Evolutionary conservation across 2,329 filamentous ascomycete genomes (phyloP).

Genomic region (Colletotrichum agaves): DNA sequence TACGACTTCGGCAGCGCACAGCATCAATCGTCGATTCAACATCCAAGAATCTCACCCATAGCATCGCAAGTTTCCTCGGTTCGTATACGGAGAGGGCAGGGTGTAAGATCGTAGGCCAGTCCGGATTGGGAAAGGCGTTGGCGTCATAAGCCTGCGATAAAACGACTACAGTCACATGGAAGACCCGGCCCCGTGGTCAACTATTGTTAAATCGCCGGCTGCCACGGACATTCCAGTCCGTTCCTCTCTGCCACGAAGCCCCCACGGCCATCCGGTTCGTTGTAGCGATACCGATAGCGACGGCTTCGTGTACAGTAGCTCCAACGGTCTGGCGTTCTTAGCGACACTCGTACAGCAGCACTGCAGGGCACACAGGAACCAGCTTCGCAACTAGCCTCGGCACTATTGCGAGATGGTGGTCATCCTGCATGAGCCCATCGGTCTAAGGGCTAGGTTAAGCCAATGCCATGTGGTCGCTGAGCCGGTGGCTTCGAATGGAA

Average conservation of each 20-base stretch:
- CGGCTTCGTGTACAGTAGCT: slow-evolving; percentile 2
- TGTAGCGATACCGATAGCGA: neutral
- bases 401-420: neutral
- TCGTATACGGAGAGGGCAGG: neutral
- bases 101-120: slow-evolving; percentile 12
- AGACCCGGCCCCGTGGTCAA: slow-evolving; percentile 17
- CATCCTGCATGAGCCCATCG: slow-evolving; percentile 1
- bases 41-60: neutral
- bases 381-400: slow-evolving; percentile 12
- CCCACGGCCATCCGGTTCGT: slow-evolving; percentile 18
- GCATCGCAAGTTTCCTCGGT: neutral
- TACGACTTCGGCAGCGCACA: neutral
- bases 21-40: neutral
- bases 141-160: slow-evolving; percentile 30
- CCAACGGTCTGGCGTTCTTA: slow-evolving; percentile 18
- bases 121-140: slow-evolving; percentile 23
- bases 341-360: neutral
- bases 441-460: neutral
- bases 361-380: neutral
- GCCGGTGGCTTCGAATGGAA: slow-evolving; percentile 1
- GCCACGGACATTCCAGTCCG: slow-evolving; percentile 25
- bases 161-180: slow-evolving; percentile 30
- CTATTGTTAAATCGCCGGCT: slow-evolving; percentile 21
- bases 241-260: neutral
- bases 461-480: slow-evolving; percentile 4